Base-by-base conservation (phyloP, 2,329 filamentous ascomycete genomes). In the Zymoseptoria crescenta region DNA sequence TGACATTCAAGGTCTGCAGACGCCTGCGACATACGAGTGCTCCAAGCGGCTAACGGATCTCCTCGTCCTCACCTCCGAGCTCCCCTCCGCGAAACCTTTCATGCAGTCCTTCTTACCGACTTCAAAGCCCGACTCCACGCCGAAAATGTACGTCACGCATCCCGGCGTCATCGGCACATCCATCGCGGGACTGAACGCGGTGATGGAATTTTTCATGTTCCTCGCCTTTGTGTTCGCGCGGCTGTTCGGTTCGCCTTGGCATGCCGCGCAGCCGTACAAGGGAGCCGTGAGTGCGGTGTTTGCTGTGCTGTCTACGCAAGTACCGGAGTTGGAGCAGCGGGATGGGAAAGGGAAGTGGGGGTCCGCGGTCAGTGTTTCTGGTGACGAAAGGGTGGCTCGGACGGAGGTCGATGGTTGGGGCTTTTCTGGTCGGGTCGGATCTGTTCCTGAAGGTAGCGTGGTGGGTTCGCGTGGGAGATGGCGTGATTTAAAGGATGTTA, bases 361-460 rank as follows among this genome's bases (percentile, higher is more conserved):
- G 2, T 88, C 87, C 29, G 82, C 84, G n/a, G 82, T 81, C 8
- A 81, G 87, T 64, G 73, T 81, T 9, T 73, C 75, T 57, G 85
- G 87, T 0, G 75, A 79, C 20, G 81, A 83, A 60, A 57, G 63
- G 29, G 64, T 90, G 4, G 87, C 87, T 74, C 84, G 84, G 68
- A 95, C 91, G 1, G 90, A 96, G 73, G 87, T 96, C 2, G 85
- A 89, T 50, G 89, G 91, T 7, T 96, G 92, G 91, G 92, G 91
- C 0, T 79, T 78, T 70, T 80, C 81, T 51, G 84, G 84, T 2
- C 77, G 75, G 30, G 71, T 82, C 54, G 76, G 79, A 0, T 87
- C 85, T 71, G 65, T 67, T 30, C 68, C 70, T 21, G 54, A 64
- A 49, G 68, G 73, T 57, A 68, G 69, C 67, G 74, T 77, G 49